These are phyloP conservation scores for Fusarium succisae DNA, from an alignment of 2,329 filamentous ascomycete species.

Conservation along the genomic window DNA sequence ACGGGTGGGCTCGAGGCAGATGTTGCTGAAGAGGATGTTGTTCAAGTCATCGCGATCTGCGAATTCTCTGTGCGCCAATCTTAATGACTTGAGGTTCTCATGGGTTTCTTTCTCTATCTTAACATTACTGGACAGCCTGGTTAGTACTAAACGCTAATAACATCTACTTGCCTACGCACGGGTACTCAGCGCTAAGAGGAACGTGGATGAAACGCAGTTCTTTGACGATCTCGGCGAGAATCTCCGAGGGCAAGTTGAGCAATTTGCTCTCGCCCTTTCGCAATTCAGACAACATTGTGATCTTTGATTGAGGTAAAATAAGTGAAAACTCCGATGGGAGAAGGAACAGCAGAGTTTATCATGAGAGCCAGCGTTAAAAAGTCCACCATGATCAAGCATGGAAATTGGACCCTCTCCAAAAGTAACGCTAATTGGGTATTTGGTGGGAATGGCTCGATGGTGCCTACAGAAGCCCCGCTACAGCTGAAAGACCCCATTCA, in stretches of 20 bases:
- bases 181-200: neutral
- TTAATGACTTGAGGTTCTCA: neutral
- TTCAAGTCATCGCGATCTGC: neutral
- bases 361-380: neutral
- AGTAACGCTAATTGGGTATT: neutral
- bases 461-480: neutral
- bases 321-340: rapidly evolving
- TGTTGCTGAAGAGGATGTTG: neutral
- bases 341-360: rapidly evolving
- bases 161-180: neutral
- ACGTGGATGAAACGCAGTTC: neutral
- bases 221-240: neutral
- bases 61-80: neutral
- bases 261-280: neutral
- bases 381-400: too few relatives aligned
- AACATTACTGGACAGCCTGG: rapidly evolving
- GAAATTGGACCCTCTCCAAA: neutral
- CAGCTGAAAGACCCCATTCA: neutral
- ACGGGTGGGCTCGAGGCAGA: neutral
- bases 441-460: neutral
- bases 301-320: too few relatives aligned
- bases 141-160: neutral
- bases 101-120: neutral
- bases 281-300: neutral
- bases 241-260: neutral